Percentiles rank a stretch among this genome's conserved stretches.
Evolutionary conservation across 2,329 filamentous ascomycete species (phyloP).

Genomic region (Cercospora sp.): DNA sequence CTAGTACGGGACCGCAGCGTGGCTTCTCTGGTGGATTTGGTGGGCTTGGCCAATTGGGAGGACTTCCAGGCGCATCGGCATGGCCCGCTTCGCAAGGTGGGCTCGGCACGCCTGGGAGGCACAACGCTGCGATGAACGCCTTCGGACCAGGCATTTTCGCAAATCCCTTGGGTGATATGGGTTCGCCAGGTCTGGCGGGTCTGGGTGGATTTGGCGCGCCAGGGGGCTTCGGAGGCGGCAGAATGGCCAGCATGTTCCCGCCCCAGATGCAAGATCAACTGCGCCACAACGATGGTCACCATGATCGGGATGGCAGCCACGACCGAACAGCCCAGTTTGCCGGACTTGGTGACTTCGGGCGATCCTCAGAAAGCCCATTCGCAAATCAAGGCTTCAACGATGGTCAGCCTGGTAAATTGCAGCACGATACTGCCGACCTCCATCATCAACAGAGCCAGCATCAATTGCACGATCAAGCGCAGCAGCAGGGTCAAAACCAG

Average conservation of each 20-base stretch:
- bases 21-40: conserved; percentile 63
- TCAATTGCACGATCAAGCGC: conserved; percentile 22
- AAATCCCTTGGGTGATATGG: conserved; percentile 73
- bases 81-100: conserved; percentile 65
- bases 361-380: conserved; percentile 61
- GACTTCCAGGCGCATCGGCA: conserved; percentile 60
- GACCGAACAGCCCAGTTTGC: conserved; percentile 47
- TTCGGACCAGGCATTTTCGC: conserved; percentile 65
- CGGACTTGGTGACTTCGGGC: conserved; percentile 29
- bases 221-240: conserved; percentile 49
- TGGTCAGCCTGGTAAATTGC: conserved; percentile 20
- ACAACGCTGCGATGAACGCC: conserved; percentile 53
- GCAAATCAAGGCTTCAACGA: conserved; percentile 29
- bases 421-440: conserved; percentile 24
- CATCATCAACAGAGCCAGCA: conserved; percentile 26
- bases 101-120: conserved; percentile 71
- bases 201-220: conserved; percentile 68
- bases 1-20: conserved; percentile 75
- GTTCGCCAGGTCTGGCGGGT: conserved; percentile 70
- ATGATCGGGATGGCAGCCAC: conserved; percentile 50
- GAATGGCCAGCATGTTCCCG: conserved; percentile 75
- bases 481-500: conserved; percentile 28
- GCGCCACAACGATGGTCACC: conserved; percentile 55
- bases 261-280: conserved; percentile 88
- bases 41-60: conserved; percentile 48